Base-by-base conservation (phyloP, 495 filamentous ascomycete genomes). In the Opeltia flavorubescens region DNA sequence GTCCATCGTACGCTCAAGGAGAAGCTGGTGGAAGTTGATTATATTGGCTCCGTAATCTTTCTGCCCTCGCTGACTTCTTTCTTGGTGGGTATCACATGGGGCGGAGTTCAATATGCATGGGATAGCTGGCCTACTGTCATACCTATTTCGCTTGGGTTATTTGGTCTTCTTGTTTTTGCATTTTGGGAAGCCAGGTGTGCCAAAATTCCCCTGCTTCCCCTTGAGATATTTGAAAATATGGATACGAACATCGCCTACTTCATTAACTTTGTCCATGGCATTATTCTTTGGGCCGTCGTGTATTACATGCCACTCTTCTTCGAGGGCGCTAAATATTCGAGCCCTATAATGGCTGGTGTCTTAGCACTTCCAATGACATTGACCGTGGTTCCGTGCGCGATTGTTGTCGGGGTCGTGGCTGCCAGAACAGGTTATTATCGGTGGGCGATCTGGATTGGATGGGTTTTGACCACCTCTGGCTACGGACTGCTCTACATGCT, bases 231-330 rank as follows among this genome's bases (percentile, higher is more conserved):
- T 55, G 59, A 56, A 11, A 74, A 68, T 44, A 62, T 66, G 21
- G 76, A 70, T 6, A 62, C 66, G 5, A 59, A 57, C 0, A 59
- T 67, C 18, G 66, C 66, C 0, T 73, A 69, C 46, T 43, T 67
- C 5, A 62, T 58, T 2, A 66, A 62, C 33, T 54, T 66, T 50
- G 46, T 75, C 3, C 72, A 75, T 41, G 74, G 74, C 12, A 49
- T 78, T 12, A 60, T 76, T 18, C 52, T 74, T 24, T 70, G 63
- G 63, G 64, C 60, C 21, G 48, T 66, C 0, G n/a, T n/a, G n/a
- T 73, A 75, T 54, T 73, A 65, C 18, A 25, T 72, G n/a, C 71
- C 75, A 0, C 68, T 77, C 31, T 78, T 71, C 54, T 72, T 69
- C 60, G 58, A 70, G 43, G 62, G 66, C 13, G 61, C 76, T 30